Evolutionary conservation across 2,329 filamentous ascomycete species (phyloP), one percentile per base, ranked within the genome.

Genomic region (Setomelanomma holmii): DNA sequence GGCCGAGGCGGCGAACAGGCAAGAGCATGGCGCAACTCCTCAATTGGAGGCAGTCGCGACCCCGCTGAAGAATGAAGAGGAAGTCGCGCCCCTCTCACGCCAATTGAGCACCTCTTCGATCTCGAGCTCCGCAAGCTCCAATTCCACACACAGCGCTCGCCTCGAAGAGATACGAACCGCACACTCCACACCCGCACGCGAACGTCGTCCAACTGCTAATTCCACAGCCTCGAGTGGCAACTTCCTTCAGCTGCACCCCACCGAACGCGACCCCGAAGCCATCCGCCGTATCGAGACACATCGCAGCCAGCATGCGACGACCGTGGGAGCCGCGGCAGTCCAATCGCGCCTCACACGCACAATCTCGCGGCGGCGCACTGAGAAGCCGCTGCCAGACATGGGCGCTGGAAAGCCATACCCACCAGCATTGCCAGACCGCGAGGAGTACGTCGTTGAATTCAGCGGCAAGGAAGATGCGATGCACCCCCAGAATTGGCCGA

Each of bases 401-500:
- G 89, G 89, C 24, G 85, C 81, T 43, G 88, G 86, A 14, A 93
- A 91, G 76, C 82, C 87, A 1, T 91, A 86, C 64, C 90, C 90
- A 1, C 89, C 89, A 2, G 79, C 76, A 0, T 72, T 93, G 40
- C 89, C 89, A 1, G 85, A 87, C 4, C 81, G 83, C 61, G 90
- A 93, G 64, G 86, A 90, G 58, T 93, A 93, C 67, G 89, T 92
- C 0, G 90, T 93, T 40, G 90, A 84, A 46, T 97, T 96, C 66
- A 88, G 93, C 61, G 91, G 91, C 0, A 88, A 86, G 1, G 83
- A 92, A 58, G 92, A 96, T 67, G 92, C 91, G 2, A 69, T 93
- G 56, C 91, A 96, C 74, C 88, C 91, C 0, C 90, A 95, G 76
- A 97, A 96, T 72, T 97, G 92, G 92, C 82, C 89, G 0, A 73